Conservation (phyloP, 2,329 filamentous ascomycete genomes). For the Ophiocordyceps unilateralis region DNA sequence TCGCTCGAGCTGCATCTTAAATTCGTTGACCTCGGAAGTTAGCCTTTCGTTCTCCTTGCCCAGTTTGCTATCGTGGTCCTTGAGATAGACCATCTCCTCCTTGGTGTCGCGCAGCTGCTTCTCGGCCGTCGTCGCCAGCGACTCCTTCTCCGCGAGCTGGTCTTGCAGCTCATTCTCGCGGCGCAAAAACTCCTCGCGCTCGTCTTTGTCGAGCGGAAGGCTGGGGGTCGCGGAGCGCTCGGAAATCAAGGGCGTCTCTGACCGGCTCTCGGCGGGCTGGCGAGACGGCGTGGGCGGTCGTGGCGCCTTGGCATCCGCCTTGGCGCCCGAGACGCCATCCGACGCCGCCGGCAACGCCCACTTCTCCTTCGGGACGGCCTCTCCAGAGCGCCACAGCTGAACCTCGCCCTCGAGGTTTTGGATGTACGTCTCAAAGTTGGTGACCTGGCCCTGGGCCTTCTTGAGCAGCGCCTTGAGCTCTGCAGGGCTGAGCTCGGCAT, state of each 20-base stretch:
- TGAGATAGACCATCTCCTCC: slow-evolving; percentile 70
- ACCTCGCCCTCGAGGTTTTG: slow-evolving; percentile 71
- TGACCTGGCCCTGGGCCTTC: slow-evolving; percentile 80
- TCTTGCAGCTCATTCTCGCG: slow-evolving; percentile 96
- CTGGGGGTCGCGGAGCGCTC: slow-evolving; percentile 80
- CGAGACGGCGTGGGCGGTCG: slow-evolving; percentile 36
- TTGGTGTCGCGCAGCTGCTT: slow-evolving; percentile 67
- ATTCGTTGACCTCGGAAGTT: slow-evolving; percentile 71
- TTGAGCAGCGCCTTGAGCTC: slow-evolving; percentile 88
- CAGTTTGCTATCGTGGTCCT: slow-evolving; percentile 68
- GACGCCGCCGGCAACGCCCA: slow-evolving; percentile 56
- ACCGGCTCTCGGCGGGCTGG: slow-evolving; percentile 36
- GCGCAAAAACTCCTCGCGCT: slow-evolving; percentile 86
- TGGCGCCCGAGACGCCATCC: slow-evolving; percentile 22
- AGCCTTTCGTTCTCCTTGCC: slow-evolving; percentile 84
- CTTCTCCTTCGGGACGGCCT: slow-evolving; percentile 71
- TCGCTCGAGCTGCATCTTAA: slow-evolving; percentile 94
- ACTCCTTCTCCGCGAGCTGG: slow-evolving; percentile 85
- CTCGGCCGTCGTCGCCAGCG: slow-evolving; percentile 60
- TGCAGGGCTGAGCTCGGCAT: slow-evolving; percentile 86
- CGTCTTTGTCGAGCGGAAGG: slow-evolving; percentile 82
- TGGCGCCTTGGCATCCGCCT: slow-evolving; percentile 24
- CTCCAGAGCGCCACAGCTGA: slow-evolving; percentile 71
- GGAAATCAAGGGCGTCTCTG: slow-evolving; percentile 48
- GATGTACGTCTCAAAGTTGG: slow-evolving; percentile 78